Conservation (phyloP, 352 stramenopile genomes). For the Pythium brassicae region DNA sequence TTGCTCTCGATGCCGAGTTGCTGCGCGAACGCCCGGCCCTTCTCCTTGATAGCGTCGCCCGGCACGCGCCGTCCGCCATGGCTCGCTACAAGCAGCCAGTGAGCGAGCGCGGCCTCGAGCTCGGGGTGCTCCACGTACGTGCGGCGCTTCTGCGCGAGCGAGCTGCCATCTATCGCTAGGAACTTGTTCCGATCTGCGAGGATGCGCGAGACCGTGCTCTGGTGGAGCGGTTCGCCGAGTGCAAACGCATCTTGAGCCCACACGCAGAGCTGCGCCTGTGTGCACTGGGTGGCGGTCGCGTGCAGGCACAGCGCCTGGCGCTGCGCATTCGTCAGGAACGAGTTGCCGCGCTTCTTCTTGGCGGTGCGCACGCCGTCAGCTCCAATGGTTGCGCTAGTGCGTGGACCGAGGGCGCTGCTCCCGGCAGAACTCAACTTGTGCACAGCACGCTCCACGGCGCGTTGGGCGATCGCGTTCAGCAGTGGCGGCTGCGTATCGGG, state of each 20-base stretch:
- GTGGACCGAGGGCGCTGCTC: no score
- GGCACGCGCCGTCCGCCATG: slow-evolving; percentile 19
- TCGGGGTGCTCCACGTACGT: slow-evolving; percentile 19
- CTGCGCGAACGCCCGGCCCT: slow-evolving; percentile 17
- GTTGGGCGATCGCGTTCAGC: background rate
- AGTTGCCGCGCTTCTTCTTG: slow-evolving; percentile 15
- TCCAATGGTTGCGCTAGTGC: no score
- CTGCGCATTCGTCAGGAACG: slow-evolving; percentile 24
- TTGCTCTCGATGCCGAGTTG: slow-evolving; percentile 20
- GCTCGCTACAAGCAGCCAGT: slow-evolving; percentile 24
- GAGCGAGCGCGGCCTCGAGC: slow-evolving; percentile 20
- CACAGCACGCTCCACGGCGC: background rate
- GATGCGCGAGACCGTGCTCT: slow-evolving; percentile 24
- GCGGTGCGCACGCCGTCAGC: background rate
- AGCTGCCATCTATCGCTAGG: slow-evolving; percentile 14
- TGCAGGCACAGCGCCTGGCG: slow-evolving; percentile 18
- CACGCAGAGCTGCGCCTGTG: slow-evolving; percentile 22
- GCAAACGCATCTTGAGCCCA: slow-evolving; percentile 22
- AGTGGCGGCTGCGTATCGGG: background rate
- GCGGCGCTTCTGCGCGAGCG: slow-evolving; percentile 18
- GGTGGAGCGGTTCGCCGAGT: slow-evolving; percentile 16
- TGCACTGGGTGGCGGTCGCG: slow-evolving; percentile 13
- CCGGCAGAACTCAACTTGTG: background rate
- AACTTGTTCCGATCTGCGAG: slow-evolving; percentile 22
- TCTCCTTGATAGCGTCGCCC: slow-evolving; percentile 28